Conservation (phyloP, 306 rosid species). For the Prunus mira region DNA sequence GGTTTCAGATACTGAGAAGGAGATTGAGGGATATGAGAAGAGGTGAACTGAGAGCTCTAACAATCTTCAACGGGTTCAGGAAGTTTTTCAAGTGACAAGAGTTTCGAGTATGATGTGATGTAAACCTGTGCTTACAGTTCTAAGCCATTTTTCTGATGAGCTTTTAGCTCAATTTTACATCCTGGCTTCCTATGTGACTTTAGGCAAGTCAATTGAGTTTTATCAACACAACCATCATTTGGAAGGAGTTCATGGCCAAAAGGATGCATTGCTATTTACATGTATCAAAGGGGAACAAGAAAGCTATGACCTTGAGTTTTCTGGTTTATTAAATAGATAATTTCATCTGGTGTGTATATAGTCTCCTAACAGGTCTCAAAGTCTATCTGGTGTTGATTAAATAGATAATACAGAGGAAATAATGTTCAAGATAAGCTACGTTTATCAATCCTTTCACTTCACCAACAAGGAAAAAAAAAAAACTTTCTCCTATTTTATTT, state of each 20-base stretch:
- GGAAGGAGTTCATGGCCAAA: not conserved
- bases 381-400: no score
- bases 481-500: no score
- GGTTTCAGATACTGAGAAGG: constrained; percentile 73
- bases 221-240: not conserved
- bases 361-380: no score
- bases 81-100: constrained; percentile 58
- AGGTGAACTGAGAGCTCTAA: constrained; percentile 80
- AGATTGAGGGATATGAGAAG: constrained; percentile 72
- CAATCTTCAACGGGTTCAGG: constrained; percentile 64
- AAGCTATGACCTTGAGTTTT: not conserved
- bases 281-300: not conserved
- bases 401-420: no score
- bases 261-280: not conserved
- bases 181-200: not conserved
- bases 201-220: not conserved
- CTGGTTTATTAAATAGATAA: not conserved
- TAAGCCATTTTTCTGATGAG: constrained; percentile 8
- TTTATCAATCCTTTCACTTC: no score
- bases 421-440: no score
- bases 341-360: no score
- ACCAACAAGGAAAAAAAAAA: no score
- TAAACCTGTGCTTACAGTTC: not conserved
- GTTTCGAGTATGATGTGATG: constrained; percentile 1
- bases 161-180: not conserved